Percentiles rank a stretch among this genome's conserved stretches.
Conservation (phyloP, 257 asterid species). For the Salvia miltiorrhiza region DNA sequence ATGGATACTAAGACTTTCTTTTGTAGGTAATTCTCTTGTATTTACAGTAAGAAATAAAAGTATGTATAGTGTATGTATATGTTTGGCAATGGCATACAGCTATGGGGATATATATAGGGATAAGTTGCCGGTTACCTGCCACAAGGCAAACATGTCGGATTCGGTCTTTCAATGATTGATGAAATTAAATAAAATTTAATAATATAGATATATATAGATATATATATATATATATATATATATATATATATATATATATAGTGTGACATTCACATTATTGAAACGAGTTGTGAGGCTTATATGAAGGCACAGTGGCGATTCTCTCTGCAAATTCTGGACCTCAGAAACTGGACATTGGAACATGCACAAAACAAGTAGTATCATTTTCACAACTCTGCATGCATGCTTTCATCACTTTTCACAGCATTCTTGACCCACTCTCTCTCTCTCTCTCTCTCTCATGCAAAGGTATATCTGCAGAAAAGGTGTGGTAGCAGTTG, state of each 20-base stretch:
- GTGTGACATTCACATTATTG: too few species aligned
- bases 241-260: too few species aligned
- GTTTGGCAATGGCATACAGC: neutral
- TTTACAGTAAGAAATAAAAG: too few species aligned
- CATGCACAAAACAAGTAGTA: neutral
- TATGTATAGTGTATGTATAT: too few species aligned
- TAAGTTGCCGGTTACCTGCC: neutral
- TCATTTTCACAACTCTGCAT: too few species aligned
- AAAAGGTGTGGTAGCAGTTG: neutral
- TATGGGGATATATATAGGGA: neutral
- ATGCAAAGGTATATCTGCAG: neutral
- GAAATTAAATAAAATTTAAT: neutral
- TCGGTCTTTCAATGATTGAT: neutral
- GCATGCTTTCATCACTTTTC: too few species aligned
- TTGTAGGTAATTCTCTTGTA: too few species aligned
- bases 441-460: too few species aligned
- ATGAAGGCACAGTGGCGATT: neutral
- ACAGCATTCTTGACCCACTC: too few species aligned
- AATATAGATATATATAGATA: too few species aligned
- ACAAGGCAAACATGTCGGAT: conserved; percentile 6
- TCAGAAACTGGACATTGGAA: neutral
- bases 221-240: too few species aligned
- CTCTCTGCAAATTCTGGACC: neutral
- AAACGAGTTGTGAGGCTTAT: neutral
- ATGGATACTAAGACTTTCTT: too few species aligned